Base-by-base conservation (phyloP, 75 land plant species). In the Ceratopteris richardii region DNA sequence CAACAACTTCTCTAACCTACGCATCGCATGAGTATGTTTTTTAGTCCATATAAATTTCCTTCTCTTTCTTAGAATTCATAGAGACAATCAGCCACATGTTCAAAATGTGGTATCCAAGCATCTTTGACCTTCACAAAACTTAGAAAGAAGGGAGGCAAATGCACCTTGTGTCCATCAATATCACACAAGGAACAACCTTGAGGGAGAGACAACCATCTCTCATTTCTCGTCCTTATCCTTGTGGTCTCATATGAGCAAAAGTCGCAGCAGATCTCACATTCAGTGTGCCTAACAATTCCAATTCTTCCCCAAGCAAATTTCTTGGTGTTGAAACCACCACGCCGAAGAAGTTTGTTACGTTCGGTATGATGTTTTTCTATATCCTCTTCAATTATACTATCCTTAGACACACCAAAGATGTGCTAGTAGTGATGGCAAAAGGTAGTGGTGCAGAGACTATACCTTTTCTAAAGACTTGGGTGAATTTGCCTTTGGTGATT, bases 281-380 rank as follows among this genome's bases (percentile, higher is more conserved):
- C 37, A 33, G 9, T 33, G 37, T 9, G 9, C 37, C 37, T 9
- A 4, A 3, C 3, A 33, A 33, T 18, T 19, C 58, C 20, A 31
- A 16, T 14, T 20, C 60, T 36, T 9, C 73, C 27, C 28, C 67
- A 46, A 64, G 42, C 29, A 64, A 74, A 44, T 20, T 74, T 30
- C 19, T 74, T 18, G 77, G 77, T 20, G 58, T 68, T 29, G 73
- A 75, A 14, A 57, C 60, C 23, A 52, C 47, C 18, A 76, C 79
- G 20, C 43, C 72, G 58, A 76, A 76, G 76, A 76, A 76, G 29
- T 76, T 76, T 31, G 31, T 76, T 11, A 76, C 79, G n/a, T 60
- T 76, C n/a, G 79, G 79, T 14, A 43, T 77, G 29, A 77, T 77
- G 80, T 77, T 77, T 66, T 77, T 77, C 64, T 77, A 71, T 62